A percentile compares a stretch with the other conserved stretches of the same genome.
Evolutionary conservation across 306 rosid species (phyloP).

Genomic region (Biancaea sappan): DNA sequence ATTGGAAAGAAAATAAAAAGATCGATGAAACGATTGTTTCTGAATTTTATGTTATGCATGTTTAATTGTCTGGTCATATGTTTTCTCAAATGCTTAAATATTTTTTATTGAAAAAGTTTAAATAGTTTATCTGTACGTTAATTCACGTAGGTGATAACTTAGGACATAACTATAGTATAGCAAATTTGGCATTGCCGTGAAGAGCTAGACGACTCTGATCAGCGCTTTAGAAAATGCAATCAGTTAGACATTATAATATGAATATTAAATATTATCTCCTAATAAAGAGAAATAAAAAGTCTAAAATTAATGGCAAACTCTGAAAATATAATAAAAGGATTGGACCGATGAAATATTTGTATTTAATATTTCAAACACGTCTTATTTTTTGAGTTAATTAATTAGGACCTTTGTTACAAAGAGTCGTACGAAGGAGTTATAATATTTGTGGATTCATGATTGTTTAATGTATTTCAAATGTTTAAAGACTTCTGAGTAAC

Average conservation of each 20-base stretch:
- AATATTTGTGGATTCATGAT: background rate
- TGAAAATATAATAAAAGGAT: background rate
- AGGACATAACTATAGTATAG: background rate
- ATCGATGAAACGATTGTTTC: background rate
- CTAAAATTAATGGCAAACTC: background rate
- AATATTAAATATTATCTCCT: background rate
- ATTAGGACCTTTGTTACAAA: background rate
- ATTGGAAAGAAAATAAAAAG: background rate
- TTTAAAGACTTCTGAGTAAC: background rate
- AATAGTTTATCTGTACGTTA: no score
- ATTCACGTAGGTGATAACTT: background rate
- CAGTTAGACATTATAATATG: background rate
- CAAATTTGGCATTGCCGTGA: background rate
- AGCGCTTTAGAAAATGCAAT: background rate
- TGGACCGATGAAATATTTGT: background rate
- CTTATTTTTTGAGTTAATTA: constrained; percentile 9
- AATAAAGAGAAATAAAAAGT: no score
- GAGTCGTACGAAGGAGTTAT: background rate
- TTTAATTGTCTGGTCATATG: background rate
- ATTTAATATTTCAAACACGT: background rate
- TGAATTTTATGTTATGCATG: background rate
- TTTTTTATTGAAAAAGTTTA: no score
- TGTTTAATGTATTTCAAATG: background rate
- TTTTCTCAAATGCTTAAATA: background rate
- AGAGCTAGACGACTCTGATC: background rate